phyloP scores from a whole-genome alignment of 495 filamentous ascomycete genomes.

The Xylaria cubensis region DNA sequence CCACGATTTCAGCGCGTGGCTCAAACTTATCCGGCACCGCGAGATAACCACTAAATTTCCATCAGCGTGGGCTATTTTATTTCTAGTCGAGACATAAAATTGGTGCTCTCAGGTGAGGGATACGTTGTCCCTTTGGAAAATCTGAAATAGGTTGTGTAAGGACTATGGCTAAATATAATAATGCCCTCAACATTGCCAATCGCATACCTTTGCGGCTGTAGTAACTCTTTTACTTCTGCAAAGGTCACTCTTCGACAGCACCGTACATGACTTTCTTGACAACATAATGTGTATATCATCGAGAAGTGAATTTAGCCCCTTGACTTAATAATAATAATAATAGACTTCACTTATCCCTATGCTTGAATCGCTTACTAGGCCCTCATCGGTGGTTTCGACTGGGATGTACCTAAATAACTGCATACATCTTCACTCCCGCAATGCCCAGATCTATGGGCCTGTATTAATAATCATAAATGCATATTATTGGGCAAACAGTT shows the following conservation, averaged over 20 bases:
- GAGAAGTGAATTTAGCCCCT: too few species aligned
- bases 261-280: too few species aligned
- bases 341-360: too few species aligned
- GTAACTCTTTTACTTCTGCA: neutral
- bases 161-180: neutral
- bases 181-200: neutral
- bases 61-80: neutral
- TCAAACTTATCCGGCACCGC: constrained; percentile 48
- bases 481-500: neutral
- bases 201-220: neutral
- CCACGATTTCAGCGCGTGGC: constrained; percentile 61
- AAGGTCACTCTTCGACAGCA: too few species aligned
- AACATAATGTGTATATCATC: too few species aligned
- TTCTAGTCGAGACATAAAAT: neutral
- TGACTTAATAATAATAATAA: too few species aligned
- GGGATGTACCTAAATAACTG: neutral
- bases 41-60: constrained; percentile 56
- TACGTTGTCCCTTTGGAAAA: neutral
- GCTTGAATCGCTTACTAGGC: too few species aligned
- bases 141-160: neutral
- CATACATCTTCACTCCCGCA: neutral
- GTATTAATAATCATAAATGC: neutral
- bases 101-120: neutral
- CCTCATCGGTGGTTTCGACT: too few species aligned
- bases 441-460: neutral